Conservation (phyloP, 352 stramenopile genomes). For the Globisporangium parvum region DNA sequence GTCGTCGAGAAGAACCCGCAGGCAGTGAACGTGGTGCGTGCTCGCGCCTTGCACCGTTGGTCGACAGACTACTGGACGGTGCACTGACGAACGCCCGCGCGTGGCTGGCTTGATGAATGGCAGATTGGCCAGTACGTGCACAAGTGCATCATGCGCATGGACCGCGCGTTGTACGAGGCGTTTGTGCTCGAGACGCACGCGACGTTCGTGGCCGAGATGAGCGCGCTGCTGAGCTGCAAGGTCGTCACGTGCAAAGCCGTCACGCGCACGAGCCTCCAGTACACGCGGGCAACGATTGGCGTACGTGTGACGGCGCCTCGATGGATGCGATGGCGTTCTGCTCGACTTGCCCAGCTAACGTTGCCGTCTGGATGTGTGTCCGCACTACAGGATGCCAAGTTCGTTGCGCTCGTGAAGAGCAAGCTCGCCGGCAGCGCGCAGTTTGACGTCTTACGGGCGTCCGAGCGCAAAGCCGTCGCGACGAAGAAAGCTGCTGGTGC, state of each 20-base stretch:
- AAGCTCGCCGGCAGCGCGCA: constrained; percentile 47
- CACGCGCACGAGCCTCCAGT: constrained; percentile 44
- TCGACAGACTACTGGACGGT: too few species aligned
- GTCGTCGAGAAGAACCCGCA: constrained; percentile 40
- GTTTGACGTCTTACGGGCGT: constrained; percentile 60
- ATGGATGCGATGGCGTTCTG: background rate
- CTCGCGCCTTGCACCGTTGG: background rate
- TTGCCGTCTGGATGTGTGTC: background rate
- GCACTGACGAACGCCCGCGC: too few species aligned
- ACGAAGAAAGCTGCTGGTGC: background rate
- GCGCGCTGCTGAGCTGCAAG: constrained; percentile 54
- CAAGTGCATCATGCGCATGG: constrained; percentile 49
- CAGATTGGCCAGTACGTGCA: constrained; percentile 33
- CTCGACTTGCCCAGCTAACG: background rate
- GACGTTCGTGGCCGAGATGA: constrained; percentile 52
- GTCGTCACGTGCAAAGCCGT: constrained; percentile 64
- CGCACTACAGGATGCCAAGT: constrained; percentile 33
- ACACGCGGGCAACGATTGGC: constrained; percentile 37
- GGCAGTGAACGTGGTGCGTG: constrained; percentile 40
- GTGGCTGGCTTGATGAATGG: too few species aligned
- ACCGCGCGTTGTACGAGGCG: constrained; percentile 24
- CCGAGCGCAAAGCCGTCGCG: constrained; percentile 29
- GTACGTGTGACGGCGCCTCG: constrained; percentile 15
- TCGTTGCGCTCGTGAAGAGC: constrained; percentile 45
- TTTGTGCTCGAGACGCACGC: constrained; percentile 37